phyloP scores from a whole-genome alignment of 176 grass and related monocot genomes.

The Carex cristatella region DNA sequence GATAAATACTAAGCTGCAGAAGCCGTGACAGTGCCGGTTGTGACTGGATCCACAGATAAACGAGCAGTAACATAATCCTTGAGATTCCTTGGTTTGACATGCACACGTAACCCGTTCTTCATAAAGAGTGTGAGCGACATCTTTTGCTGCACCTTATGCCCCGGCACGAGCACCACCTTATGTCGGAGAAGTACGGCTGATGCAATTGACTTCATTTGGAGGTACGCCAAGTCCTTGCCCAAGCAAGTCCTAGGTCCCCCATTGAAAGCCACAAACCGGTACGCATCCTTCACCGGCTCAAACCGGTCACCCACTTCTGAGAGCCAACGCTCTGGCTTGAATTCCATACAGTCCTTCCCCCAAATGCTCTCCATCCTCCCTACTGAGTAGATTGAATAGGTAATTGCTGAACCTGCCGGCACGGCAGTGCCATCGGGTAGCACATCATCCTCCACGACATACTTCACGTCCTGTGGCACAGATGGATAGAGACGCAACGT shows the following conservation, averaged over 20 bases:
- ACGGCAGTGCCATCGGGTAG: conserved; percentile 78
- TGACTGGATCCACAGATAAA: conserved; percentile 14
- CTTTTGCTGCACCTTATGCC: conserved; percentile 90
- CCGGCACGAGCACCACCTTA: conserved; percentile 56
- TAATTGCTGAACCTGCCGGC: conserved; percentile 69
- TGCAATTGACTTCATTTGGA: conserved; percentile 95
- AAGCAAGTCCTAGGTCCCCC: conserved; percentile 83
- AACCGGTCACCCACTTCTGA: conserved; percentile 57
- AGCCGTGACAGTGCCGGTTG: conserved; percentile 43
- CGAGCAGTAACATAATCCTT: conserved; percentile 14
- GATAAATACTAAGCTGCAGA: conserved; percentile 42
- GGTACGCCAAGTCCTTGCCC: conserved; percentile 93
- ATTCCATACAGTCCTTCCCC: conserved; percentile 85
- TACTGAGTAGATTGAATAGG: conserved; percentile 94
- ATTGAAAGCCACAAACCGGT: conserved; percentile 93
- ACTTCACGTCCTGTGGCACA: conserved; percentile 88
- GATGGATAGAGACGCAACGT: conserved; percentile 84
- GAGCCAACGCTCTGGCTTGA: conserved; percentile 82
- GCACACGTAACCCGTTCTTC: conserved; percentile 76
- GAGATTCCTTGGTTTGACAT: conserved; percentile 59
- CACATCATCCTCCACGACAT: conserved; percentile 81
- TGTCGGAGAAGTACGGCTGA: conserved; percentile 85
- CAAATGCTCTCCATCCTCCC: conserved; percentile 87
- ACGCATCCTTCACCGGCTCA: conserved; percentile 62
- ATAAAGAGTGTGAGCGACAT: conserved; percentile 99